Evolutionary conservation across 208 protist species (phyloP).

Genomic region (Polymyxa betae): DNA sequence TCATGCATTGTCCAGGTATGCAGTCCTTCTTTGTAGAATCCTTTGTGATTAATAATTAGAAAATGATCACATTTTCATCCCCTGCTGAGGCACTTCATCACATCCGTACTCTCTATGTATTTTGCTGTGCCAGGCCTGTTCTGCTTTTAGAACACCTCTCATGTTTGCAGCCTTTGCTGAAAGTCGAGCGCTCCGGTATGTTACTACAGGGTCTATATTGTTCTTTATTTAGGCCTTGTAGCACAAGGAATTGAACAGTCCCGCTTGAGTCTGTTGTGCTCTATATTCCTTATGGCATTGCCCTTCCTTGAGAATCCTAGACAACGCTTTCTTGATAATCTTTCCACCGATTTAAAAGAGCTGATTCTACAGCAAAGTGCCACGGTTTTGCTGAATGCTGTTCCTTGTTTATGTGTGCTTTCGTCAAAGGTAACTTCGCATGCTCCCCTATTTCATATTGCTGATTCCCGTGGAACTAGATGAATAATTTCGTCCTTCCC

Average conservation of each 20-base stretch:
- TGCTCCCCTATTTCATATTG: not conserved
- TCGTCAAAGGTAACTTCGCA: not conserved
- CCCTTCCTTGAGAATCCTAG: not conserved
- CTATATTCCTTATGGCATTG: not conserved
- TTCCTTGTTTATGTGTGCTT: not conserved
- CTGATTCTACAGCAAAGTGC: not conserved
- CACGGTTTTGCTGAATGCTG: not conserved
- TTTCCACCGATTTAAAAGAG: not conserved
- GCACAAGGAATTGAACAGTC: conserved; percentile 15
- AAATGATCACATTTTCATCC: not conserved
- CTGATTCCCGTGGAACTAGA: not conserved
- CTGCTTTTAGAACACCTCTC: not conserved
- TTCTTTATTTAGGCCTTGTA: not conserved
- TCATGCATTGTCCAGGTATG: conserved; percentile 23
- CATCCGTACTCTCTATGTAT: conserved; percentile 33
- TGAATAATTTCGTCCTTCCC: not conserved
- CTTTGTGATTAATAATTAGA: not conserved
- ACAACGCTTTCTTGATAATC: not conserved
- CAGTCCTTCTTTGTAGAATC: not conserved
- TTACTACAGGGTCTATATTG: not conserved
- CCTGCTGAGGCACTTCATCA: not conserved
- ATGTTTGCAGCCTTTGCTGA: not conserved
- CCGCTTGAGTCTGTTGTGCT: not conserved
- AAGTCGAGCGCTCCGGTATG: not conserved
- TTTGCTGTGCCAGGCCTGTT: not conserved